Base-by-base conservation (phyloP, 345 rosid genomes). In the Populus ilicifolia region DNA sequence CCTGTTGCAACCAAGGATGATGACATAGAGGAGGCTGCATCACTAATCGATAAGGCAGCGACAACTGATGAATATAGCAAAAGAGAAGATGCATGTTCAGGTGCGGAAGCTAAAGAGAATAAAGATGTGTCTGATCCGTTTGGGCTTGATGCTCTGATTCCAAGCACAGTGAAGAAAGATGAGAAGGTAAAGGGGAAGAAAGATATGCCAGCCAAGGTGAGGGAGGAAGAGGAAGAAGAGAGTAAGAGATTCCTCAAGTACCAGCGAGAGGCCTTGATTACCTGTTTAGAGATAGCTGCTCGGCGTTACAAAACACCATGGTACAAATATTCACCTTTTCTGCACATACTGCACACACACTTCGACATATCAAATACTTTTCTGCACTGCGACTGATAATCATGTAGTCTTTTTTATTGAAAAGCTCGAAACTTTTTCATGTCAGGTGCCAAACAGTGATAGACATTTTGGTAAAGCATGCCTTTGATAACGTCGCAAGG, bases 391-490 rank as follows among this genome's bases (percentile, higher is more conserved):
- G 39, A 46, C 25, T 25, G 43, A 61, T 30, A 7, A 7, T n/a
- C 11, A 10, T 62, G 21, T 30, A 27, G 30, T 67, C 35, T 25
- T 18, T 74, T 23, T 61, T 9, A 44, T 61, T 44, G 46, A 33
- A 46, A 17, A 23, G 2, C 21, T 41, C 9, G 2, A 8, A 29
- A 25, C 21, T 4, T 25, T 52, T 56, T 67, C 56, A 72, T 85
- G 70, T 66, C 85, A 96, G 98, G 99, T 96, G 99, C 78, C 99
- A 96, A 86, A 96, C 97, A 1, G 95, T 85, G 69, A 92, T 96
- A 84, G 99, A 93, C 86, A 96, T 96, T 82, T 79, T 96, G 87
- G 99, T 91, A 64, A 92, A 96, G 87, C 97, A 91, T 81, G 99
- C 99, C 8, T 91, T 73, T 65, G 97, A 96, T 73, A 89, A 92